These are phyloP conservation scores for Fistulinella cinereoalba DNA, from an alignment of 1,284 basidiomycete genomes.

Conservation along the genomic window DNA sequence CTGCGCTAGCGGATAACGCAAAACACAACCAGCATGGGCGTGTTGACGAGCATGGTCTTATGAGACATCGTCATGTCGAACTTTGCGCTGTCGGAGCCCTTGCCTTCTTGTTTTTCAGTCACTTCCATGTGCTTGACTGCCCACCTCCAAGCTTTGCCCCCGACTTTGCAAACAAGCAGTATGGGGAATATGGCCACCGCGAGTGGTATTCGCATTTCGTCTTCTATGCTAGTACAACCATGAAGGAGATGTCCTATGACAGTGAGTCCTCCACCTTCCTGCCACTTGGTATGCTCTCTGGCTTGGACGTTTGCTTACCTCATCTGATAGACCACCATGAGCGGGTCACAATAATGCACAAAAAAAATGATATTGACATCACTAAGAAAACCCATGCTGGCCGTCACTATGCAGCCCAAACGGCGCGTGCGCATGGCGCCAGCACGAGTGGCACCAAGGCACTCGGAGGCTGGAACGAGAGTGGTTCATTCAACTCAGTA, in stretches of 20 bases:
- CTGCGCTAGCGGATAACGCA: constrained; percentile 22
- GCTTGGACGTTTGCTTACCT: too few relatives aligned
- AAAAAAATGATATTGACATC: constrained; percentile 3
- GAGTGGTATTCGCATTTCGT: constrained; percentile 26
- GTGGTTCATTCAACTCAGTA: constrained; percentile 3
- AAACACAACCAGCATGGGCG: constrained; percentile 28
- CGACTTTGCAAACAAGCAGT: constrained; percentile 15
- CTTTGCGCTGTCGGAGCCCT: constrained; percentile 26
- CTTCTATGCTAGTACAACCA: constrained; percentile 14
- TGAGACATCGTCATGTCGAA: constrained; percentile 20
- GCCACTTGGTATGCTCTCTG: too few relatives aligned
- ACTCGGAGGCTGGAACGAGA: constrained; percentile 7
- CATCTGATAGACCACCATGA: not conserved
- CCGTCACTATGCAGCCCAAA: constrained; percentile 3
- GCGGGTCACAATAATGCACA: constrained; percentile 3
- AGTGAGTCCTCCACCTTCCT: not conserved
- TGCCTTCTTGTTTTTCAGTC: constrained; percentile 20
- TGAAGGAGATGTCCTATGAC: constrained; percentile 5
- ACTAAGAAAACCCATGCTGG: constrained; percentile 5
- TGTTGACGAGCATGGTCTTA: constrained; percentile 25
- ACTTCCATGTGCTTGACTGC: constrained; percentile 21
- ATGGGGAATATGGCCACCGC: constrained; percentile 20
- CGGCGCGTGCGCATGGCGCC: not conserved
- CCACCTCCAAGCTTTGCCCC: constrained; percentile 20
- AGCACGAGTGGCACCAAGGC: constrained; percentile 1